Conservation (phyloP, 1,139 yeast species). For the Wickerhamomyces sp. region DNA sequence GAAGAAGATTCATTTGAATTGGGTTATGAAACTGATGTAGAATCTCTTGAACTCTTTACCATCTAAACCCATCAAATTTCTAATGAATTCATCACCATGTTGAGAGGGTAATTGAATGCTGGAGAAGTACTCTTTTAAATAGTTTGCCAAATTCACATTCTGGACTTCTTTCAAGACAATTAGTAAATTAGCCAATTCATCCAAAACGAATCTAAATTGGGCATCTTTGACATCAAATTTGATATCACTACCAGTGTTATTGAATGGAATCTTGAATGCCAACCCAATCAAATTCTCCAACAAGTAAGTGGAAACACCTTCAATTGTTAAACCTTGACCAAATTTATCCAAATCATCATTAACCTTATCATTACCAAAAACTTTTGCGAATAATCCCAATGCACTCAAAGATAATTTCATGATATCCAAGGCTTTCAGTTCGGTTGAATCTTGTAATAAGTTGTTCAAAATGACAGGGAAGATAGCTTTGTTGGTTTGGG, state of each 20-base stretch:
- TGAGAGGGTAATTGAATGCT: slow-evolving; percentile 57
- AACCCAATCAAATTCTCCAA: slow-evolving; percentile 65
- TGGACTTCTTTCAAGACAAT: slow-evolving; percentile 47
- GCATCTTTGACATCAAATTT: slow-evolving; percentile 72
- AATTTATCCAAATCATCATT: slow-evolving; percentile 47
- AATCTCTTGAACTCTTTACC: slow-evolving; percentile 61
- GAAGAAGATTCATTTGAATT: slow-evolving; percentile 22
- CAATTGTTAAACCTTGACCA: slow-evolving; percentile 53
- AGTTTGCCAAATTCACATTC: slow-evolving; percentile 39
- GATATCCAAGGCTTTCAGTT: slow-evolving; percentile 44
- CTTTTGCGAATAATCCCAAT: slow-evolving; percentile 58
- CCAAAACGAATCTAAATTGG: slow-evolving; percentile 66
- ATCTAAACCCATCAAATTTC: slow-evolving; percentile 48
- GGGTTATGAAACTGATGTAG: slow-evolving; percentile 51
- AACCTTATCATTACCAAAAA: slow-evolving; percentile 67
- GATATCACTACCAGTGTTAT: slow-evolving; percentile 30
- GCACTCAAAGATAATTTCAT: slow-evolving; percentile 70
- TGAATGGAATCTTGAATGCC: slow-evolving; percentile 76
- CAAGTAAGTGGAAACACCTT: slow-evolving; percentile 66
- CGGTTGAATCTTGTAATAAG: slow-evolving; percentile 62
- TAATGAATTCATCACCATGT: slow-evolving; percentile 52
- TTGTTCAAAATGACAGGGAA: slow-evolving; percentile 63
- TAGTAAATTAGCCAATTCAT: slow-evolving; percentile 69
- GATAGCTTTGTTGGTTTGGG: slow-evolving; percentile 57
- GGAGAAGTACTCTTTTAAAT: slow-evolving; percentile 50